phyloP scores from a whole-genome alignment of 108 stramenopile species.

The Cyclotella choctawhatcheeana region DNA sequence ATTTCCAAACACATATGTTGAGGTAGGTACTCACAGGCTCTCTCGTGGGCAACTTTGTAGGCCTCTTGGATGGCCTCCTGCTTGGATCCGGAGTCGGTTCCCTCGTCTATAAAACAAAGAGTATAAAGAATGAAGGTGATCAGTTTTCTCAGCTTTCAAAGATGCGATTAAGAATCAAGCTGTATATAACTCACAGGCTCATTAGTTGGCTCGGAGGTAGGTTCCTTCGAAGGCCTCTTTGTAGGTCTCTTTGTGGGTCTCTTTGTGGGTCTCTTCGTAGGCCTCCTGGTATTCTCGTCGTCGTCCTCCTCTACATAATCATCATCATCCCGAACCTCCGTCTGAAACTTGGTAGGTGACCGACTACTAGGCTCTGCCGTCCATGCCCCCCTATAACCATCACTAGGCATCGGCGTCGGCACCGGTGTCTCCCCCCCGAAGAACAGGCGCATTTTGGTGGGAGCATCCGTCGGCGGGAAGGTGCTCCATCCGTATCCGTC shows the following conservation, averaged over 20 bases:
- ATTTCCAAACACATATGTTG: not conserved
- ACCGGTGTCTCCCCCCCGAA: slow-evolving; percentile 1
- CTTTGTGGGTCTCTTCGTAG: slow-evolving; percentile 2
- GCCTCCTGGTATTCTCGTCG: not conserved
- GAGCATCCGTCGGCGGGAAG: slow-evolving; percentile 36
- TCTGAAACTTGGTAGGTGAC: slow-evolving; percentile 13
- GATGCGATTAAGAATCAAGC: no score
- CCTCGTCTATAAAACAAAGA: no score
- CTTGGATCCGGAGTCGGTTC: slow-evolving; percentile 19
- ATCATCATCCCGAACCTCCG: not conserved
- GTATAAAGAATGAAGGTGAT: no score
- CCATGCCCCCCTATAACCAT: slow-evolving; percentile 2
- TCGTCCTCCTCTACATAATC: not conserved
- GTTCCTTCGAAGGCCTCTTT: slow-evolving; percentile 4
- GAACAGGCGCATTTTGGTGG: slow-evolving; percentile 17
- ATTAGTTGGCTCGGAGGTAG: slow-evolving; percentile 10
- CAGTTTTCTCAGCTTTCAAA: no score
- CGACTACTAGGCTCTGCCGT: slow-evolving; percentile 1
- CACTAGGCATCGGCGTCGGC: slow-evolving; percentile 7
- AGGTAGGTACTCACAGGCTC: not conserved
- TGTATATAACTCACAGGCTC: no score
- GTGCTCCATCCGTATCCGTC: slow-evolving; percentile 33
- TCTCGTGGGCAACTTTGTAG: slow-evolving; percentile 24
- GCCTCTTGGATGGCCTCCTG: slow-evolving; percentile 9
- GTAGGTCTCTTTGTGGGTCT: slow-evolving; percentile 6